Evolutionary conservation across 2,329 filamentous ascomycete genomes (phyloP).

Genomic region (Sphaerulina vaccinii): DNA sequence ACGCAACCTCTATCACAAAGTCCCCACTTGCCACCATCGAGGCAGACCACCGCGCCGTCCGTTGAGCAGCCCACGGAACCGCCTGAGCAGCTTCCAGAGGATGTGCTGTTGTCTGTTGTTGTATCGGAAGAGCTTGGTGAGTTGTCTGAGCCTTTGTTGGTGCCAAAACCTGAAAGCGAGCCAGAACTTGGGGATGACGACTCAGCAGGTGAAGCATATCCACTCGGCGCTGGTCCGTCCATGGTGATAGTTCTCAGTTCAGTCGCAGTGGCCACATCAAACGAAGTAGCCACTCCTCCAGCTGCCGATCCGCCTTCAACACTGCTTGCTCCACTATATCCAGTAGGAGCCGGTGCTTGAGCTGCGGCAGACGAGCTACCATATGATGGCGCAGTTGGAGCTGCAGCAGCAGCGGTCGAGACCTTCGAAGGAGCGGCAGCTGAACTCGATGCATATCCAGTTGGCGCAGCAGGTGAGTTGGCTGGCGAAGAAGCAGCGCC

Average conservation of each 20-base stretch:
- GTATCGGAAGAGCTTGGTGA: background rate
- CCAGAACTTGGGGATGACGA: background rate
- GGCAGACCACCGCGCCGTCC: constrained; percentile 45
- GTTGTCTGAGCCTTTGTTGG: background rate
- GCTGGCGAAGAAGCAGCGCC: constrained; percentile 3
- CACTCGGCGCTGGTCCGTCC: constrained; percentile 12
- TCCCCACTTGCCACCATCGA: constrained; percentile 42
- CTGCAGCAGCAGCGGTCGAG: constrained; percentile 8
- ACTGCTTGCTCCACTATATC: constrained; percentile 8
- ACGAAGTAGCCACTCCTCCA: background rate
- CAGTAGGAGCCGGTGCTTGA: constrained; percentile 2
- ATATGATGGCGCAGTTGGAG: constrained; percentile 5
- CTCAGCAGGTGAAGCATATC: background rate
- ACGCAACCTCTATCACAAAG: constrained; percentile 45
- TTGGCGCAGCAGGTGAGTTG: constrained; percentile 10
- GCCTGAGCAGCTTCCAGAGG: constrained; percentile 1
- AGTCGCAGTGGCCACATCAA: constrained; percentile 18
- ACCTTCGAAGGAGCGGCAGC: background rate
- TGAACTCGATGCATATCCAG: constrained; percentile 15
- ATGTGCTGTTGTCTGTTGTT: constrained; percentile 10
- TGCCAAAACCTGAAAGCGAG: background rate
- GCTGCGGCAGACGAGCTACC: background rate
- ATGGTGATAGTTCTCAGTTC: constrained; percentile 21
- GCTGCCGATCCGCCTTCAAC: background rate
- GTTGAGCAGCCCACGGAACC: constrained; percentile 14